Base-by-base conservation (phyloP, 768 basidiomycete genomes). In the Psilocybe azurescens region DNA sequence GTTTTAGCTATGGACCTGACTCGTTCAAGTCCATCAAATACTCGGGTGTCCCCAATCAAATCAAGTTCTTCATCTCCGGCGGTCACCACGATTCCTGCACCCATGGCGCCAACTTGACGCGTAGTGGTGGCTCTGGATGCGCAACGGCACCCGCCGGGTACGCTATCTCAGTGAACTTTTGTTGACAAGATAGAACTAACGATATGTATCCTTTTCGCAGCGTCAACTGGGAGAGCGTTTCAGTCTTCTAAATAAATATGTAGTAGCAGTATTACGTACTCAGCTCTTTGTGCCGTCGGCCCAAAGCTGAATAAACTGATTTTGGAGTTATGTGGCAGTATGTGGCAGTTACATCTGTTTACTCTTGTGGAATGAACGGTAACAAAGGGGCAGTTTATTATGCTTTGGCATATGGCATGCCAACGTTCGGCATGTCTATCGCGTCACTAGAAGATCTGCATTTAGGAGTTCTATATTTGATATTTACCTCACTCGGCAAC, bases 221-320 rank as follows among this genome's bases (percentile, higher is more conserved):
- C 8, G n/a, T 64, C 44, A 67, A 67, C 60, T 67, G 65, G 65
- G 59, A 67, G 62, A 67, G 65, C 33, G 60, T 61, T 41, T n/a
- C 18, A 2, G 48, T 61, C 53, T 29, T 38, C 41, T 61, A 36
- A 11, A 24, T 24, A 24, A 24, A 24, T 24, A 24, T 24, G 24
- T 24, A 24, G 24, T 24, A 24, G 24, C 2, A 24, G 24, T 24
- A 24, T 2, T 24, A 24, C 24, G 24, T 24, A 24, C 24, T 24
- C 24, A 24, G 24, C 24, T 24, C 24, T 24, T 24, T 24, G 24
- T 24, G 24, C 24, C 24, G 24, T 24, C 24, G 24, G 24, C 24
- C 24, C 24, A 24, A 24, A 24, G 24, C 24, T 24, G 24, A 24
- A 24, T 24, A 24, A 24, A 24, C 24, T 24, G 24, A 24, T 24